These are phyloP conservation scores for Angomonas desouzai DNA, from an alignment of 208 protist genomes.

Conservation along the genomic window DNA sequence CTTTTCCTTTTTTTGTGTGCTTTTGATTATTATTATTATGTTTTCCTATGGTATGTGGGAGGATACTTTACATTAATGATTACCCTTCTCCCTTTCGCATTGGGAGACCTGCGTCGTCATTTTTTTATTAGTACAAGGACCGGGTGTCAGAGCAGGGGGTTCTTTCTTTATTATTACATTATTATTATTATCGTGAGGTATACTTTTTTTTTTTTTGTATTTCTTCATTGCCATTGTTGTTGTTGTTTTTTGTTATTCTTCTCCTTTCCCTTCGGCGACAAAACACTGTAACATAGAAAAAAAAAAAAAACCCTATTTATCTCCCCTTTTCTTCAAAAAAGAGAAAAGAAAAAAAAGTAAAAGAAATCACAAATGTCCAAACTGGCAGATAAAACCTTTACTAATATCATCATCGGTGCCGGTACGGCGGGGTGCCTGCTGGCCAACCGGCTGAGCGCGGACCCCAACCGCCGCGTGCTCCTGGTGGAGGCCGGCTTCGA, in stretches of 20 bases:
- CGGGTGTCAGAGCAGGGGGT: no score
- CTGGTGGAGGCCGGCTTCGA: constrained; percentile 3
- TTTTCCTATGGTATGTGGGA: no score
- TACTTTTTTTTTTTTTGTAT: constrained; percentile 18
- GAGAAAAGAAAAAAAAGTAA: not conserved
- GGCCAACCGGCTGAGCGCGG: not conserved
- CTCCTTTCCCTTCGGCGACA: constrained; percentile 8
- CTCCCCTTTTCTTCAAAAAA: not conserved
- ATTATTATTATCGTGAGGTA: constrained; percentile 11
- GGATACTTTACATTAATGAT: no score
- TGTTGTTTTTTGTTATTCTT: constrained; percentile 8
- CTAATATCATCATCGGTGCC: constrained; percentile 9
- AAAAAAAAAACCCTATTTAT: not conserved
- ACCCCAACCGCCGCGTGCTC: not conserved
- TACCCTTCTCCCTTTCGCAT: no score
- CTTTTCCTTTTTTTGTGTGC: constrained; percentile 13
- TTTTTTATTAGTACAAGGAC: not conserved
- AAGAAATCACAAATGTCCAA: not conserved
- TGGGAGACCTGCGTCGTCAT: not conserved
- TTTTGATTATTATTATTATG: no score
- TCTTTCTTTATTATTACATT: constrained; percentile 16
- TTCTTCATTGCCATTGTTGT: not conserved
- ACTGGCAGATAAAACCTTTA: constrained; percentile 5
- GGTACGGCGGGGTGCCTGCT: constrained; percentile 1
- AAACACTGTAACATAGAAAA: not conserved